Evolutionary conservation across 2,329 filamentous ascomycete species (phyloP), one percentile per base, ranked within the genome.

Genomic region (Periglandula ipomoeae): DNA sequence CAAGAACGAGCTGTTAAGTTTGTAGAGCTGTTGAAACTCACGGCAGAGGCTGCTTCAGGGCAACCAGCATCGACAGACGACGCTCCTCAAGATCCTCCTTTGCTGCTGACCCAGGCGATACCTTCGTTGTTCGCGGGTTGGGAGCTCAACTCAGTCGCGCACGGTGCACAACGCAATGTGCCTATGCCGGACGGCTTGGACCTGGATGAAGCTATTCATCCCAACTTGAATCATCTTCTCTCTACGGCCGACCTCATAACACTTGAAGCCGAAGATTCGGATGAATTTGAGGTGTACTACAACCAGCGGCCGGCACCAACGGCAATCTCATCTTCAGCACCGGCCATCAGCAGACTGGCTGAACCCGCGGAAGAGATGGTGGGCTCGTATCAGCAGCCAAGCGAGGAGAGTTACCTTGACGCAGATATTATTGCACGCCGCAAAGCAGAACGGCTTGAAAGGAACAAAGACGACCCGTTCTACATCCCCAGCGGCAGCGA

Each of bases 1-100:
- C 93, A 98, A 67, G 93, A 97, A 65, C 81, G 93, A 49, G 85
- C 90, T 3, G 90, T 96, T 1, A 90, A 96, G 61, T 94, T 95
- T 58, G 77, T 89, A 0, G 93, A 98, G 62, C 74, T 97, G 11
- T 79, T 97, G 59, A 89, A 89, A 50, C 74, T 98, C 40, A 89
- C 88, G 2, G 82, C 83, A 1, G 93, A 98, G 68, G 89, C 91
- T 13, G 79, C 80, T 3, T 77, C 82, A 8, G 81, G 75, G 1
- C 85, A 90, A 52, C 74, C 78, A 10, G 70, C 78, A 13, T 76
- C 75, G 1, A 75, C 71, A 1, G 75, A 76, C 27, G 68, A 73
- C 2, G 54, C 69, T 4, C 66, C 74, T 22, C 76, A 82, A 55
- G 85, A 93, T 53, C 76, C 87, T 9, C 93, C 93, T 3, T 70